Evolutionary conservation across 1,284 basidiomycete genomes (phyloP).

Genomic region (Pyrrhoderma noxium): DNA sequence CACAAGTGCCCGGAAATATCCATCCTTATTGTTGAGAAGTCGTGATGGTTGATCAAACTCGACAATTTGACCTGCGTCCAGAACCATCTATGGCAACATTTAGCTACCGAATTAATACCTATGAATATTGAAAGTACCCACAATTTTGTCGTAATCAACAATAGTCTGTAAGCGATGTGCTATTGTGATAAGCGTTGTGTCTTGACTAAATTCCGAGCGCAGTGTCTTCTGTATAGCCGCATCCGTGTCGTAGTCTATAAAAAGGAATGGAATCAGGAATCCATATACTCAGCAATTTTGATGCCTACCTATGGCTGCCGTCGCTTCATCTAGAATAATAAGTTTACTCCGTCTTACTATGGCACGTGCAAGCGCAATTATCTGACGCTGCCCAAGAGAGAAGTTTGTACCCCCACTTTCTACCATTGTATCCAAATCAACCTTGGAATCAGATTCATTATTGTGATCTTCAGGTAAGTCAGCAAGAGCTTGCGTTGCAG

Average conservation of each 20-base stretch:
- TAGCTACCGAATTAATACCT: background rate
- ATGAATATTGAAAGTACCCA: conserved; percentile 9
- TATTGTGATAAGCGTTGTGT: conserved; percentile 29
- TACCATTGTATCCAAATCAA: conserved; percentile 13
- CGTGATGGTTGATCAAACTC: conserved; percentile 17
- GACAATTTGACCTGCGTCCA: conserved; percentile 29
- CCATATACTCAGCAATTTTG: conserved; percentile 15
- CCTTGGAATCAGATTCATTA: conserved; percentile 31
- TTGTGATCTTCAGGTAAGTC: background rate
- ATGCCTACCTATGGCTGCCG: conserved; percentile 26
- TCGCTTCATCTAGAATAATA: conserved; percentile 30
- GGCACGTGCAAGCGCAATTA: conserved; percentile 39
- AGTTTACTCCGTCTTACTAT: conserved; percentile 27
- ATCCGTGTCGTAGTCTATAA: conserved; percentile 21
- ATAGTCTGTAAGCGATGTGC: conserved; percentile 32
- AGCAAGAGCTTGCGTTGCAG: background rate
- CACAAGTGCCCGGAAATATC: conserved; percentile 14
- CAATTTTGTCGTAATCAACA: conserved; percentile 31
- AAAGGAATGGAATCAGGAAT: background rate
- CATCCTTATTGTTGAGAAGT: conserved; percentile 11
- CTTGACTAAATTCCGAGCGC: conserved; percentile 20
- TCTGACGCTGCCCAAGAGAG: conserved; percentile 24
- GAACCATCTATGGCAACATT: conserved; percentile 25
- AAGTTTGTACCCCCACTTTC: conserved; percentile 16
- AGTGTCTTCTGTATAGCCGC: conserved; percentile 20